Conservation (phyloP, 2,329 filamentous ascomycete genomes). For the Exophiala xenobiotica region DNA sequence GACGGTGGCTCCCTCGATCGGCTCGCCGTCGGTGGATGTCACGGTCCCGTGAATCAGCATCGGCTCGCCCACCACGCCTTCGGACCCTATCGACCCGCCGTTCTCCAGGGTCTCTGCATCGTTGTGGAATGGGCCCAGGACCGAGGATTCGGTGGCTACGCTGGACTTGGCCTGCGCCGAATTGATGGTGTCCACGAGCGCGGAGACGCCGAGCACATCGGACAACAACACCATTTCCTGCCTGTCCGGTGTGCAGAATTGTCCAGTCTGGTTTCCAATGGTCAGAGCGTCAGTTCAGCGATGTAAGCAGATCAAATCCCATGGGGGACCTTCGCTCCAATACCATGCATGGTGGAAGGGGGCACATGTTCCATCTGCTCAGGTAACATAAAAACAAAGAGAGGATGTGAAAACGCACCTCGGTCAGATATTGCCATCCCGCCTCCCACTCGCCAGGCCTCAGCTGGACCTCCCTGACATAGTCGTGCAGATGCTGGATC, state of each 20-base stretch:
- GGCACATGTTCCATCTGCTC: no score
- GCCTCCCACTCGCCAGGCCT: slow-evolving; percentile 19
- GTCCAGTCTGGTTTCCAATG: slow-evolving; percentile 3
- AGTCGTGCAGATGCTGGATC: slow-evolving; percentile 16
- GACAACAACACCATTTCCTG: slow-evolving; percentile 20
- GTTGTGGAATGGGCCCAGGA: slow-evolving; percentile 21
- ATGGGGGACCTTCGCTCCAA: no score
- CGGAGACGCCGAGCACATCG: slow-evolving; percentile 17
- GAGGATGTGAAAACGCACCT: background rate
- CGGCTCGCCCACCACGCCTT: slow-evolving; percentile 12
- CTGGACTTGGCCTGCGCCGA: slow-evolving; percentile 9
- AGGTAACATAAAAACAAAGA: background rate
- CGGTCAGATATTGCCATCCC: slow-evolving; percentile 19
- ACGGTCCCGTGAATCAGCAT: slow-evolving; percentile 17
- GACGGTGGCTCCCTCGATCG: slow-evolving; percentile 4
- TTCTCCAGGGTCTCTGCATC: slow-evolving; percentile 12
- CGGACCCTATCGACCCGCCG: slow-evolving; percentile 14
- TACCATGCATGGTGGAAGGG: no score
- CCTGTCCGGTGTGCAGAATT: slow-evolving; percentile 13
- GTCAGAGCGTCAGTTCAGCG: background rate
- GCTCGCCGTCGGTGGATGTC: slow-evolving; percentile 11
- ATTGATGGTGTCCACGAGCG: slow-evolving; percentile 20
- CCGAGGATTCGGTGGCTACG: slow-evolving; percentile 15
- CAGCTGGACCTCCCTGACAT: slow-evolving; percentile 16
- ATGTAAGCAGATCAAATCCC: no score